Conservation (phyloP, 352 stramenopile genomes). For the Phytophthora tentaculata region DNA sequence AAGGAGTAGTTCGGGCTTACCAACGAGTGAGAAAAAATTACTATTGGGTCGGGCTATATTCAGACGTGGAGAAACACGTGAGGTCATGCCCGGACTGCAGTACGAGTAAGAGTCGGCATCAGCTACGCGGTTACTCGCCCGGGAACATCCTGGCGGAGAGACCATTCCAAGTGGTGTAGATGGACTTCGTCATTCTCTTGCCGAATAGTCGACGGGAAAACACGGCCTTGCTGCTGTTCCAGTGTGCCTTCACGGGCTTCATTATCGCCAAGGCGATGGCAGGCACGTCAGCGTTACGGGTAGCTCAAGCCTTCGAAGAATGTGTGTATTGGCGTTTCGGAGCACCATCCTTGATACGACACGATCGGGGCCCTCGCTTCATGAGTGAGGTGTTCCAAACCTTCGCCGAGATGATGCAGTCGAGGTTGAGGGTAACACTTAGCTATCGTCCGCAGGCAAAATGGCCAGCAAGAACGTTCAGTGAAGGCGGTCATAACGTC, state of each 20-base stretch:
- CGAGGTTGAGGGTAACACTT: too few relatives aligned
- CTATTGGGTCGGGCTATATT: neutral
- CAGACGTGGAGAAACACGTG: neutral
- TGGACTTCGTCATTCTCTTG: neutral
- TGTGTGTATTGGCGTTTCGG: neutral
- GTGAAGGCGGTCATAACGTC: too few relatives aligned
- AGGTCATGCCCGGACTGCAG: neutral
- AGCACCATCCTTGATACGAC: neutral
- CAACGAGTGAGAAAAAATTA: neutral
- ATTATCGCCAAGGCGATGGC: neutral
- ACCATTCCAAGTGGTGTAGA: neutral
- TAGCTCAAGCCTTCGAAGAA: neutral
- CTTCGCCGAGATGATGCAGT: too few relatives aligned
- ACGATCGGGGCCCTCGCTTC: neutral
- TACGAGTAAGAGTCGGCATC: neutral
- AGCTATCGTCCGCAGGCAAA: too few relatives aligned
- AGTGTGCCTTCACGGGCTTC: neutral
- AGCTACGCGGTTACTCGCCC: neutral
- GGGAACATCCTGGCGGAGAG: neutral
- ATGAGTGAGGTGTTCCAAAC: neutral
- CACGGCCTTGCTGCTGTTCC: neutral
- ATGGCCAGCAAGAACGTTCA: too few relatives aligned
- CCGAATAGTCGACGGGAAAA: neutral
- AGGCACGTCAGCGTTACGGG: neutral
- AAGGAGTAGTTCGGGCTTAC: neutral